Conservation (phyloP, 169 alveolate genomes). For the Besnoitia besnoiti region DNA sequence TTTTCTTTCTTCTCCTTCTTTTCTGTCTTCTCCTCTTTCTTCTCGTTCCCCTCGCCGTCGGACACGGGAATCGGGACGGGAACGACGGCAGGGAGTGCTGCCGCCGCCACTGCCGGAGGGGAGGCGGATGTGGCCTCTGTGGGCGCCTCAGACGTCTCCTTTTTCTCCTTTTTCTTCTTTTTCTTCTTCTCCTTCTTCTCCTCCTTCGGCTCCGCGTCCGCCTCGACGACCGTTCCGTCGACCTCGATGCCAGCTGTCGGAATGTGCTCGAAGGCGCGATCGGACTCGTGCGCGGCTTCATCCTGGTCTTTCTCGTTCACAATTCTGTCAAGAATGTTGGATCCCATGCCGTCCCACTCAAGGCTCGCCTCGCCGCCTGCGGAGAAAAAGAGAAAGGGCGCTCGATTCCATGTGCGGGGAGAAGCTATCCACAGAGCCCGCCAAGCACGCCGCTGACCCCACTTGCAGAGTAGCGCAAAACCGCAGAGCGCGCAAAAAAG, state of each 20-base stretch:
- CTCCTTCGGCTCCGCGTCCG: neutral
- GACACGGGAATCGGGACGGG: neutral
- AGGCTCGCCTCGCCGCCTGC: slow-evolving; percentile 52
- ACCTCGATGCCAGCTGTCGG: neutral
- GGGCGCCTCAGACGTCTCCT: neutral
- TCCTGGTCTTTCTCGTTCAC: neutral
- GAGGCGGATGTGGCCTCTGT: neutral
- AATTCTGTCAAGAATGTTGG: neutral
- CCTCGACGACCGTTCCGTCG: neutral
- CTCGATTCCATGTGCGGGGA: no score
- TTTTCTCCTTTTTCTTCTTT: slow-evolving; percentile 13
- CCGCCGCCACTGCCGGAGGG: neutral
- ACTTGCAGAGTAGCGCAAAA: no score
- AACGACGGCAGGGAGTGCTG: neutral
- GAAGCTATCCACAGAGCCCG: no score
- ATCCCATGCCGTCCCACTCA: slow-evolving; percentile 56
- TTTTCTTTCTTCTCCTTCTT: slow-evolving; percentile 20
- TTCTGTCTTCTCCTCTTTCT: neutral
- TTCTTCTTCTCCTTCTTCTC: slow-evolving; percentile 19
- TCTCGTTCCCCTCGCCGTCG: slow-evolving; percentile 6
- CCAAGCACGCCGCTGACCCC: no score
- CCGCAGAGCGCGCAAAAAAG: no score
- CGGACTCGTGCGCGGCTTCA: neutral
- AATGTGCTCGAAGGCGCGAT: neutral
- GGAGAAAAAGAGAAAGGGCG: neutral